Evolutionary conservation across 768 basidiomycete genomes (phyloP).

Genomic region (Tylopilus rubrobrunneus): DNA sequence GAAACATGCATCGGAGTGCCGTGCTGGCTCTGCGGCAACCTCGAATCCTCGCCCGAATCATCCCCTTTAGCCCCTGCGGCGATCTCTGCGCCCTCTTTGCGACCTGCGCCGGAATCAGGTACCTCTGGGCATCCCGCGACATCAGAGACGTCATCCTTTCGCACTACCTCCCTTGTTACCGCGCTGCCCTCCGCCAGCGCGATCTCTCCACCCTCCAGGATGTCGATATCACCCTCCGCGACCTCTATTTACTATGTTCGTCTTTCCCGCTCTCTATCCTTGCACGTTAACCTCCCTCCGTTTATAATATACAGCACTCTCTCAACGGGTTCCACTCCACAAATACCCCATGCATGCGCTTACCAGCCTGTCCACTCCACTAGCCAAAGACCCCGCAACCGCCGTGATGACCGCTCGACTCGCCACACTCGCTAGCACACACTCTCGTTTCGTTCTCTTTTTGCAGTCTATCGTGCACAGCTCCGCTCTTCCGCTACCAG

Average conservation of each 20-base stretch:
- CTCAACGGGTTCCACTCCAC: slow-evolving; percentile 61
- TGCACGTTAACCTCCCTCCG: slow-evolving; percentile 3
- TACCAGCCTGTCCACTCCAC: slow-evolving; percentile 40
- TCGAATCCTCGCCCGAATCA: slow-evolving; percentile 30
- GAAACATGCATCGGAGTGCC: slow-evolving; percentile 26
- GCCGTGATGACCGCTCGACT: slow-evolving; percentile 33
- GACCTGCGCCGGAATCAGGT: slow-evolving; percentile 34
- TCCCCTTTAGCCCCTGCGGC: slow-evolving; percentile 32
- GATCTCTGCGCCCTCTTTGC: slow-evolving; percentile 39
- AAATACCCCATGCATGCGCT: slow-evolving; percentile 70
- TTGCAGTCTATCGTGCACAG: slow-evolving; percentile 72
- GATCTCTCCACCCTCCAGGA: slow-evolving; percentile 40
- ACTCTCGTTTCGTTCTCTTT: slow-evolving; percentile 72
- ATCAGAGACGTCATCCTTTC: slow-evolving; percentile 39
- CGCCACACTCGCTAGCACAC: slow-evolving; percentile 52
- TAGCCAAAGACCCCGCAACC: slow-evolving; percentile 26
- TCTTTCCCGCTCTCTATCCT: slow-evolving; percentile 17
- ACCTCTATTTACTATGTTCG: slow-evolving; percentile 66
- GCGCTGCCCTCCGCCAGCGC: slow-evolving; percentile 37
- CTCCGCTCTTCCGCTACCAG: slow-evolving; percentile 43
- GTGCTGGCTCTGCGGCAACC: slow-evolving; percentile 32
- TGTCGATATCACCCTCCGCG: slow-evolving; percentile 51
- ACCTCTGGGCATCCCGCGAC: slow-evolving; percentile 29
- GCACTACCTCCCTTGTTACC: slow-evolving; percentile 57
- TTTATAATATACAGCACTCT: slow-evolving; percentile 45